Evolutionary conservation across 441 rosid genomes (phyloP).

Genomic region (Populus hybrid): DNA sequence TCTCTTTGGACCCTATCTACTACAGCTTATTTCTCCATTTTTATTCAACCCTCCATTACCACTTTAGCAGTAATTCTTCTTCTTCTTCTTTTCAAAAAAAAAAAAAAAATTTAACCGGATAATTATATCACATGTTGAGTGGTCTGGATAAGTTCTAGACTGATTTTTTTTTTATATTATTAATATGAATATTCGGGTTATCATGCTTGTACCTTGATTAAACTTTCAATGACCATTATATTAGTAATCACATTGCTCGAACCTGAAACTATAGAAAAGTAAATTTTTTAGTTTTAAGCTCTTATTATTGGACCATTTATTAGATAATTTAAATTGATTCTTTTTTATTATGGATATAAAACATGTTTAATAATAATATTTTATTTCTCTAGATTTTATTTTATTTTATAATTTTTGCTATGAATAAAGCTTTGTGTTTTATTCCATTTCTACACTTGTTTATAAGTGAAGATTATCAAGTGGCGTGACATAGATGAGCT

Average conservation of each 20-base stretch:
- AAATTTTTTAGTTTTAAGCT: accelerated
- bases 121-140: too few species aligned
- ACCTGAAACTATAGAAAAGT: accelerated
- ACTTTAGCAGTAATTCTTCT: too few species aligned
- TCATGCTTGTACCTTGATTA: accelerated
- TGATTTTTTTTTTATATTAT: too few species aligned
- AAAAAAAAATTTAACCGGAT: too few species aligned
- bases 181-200: accelerated
- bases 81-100: too few species aligned
- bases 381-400: background rate
- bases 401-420: background rate
- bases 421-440: background rate
- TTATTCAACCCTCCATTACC: too few species aligned
- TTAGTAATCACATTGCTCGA: accelerated
- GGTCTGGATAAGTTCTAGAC: too few species aligned
- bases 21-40: too few species aligned
- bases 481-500: background rate
- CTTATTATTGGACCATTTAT: too few species aligned
- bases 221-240: accelerated
- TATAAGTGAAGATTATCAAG: background rate
- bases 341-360: too few species aligned
- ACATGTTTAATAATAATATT: too few species aligned
- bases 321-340: too few species aligned
- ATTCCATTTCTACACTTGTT: background rate
- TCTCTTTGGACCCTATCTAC: background rate